Conservation (phyloP, 306 rosid species). For the Sophora flavescens region DNA sequence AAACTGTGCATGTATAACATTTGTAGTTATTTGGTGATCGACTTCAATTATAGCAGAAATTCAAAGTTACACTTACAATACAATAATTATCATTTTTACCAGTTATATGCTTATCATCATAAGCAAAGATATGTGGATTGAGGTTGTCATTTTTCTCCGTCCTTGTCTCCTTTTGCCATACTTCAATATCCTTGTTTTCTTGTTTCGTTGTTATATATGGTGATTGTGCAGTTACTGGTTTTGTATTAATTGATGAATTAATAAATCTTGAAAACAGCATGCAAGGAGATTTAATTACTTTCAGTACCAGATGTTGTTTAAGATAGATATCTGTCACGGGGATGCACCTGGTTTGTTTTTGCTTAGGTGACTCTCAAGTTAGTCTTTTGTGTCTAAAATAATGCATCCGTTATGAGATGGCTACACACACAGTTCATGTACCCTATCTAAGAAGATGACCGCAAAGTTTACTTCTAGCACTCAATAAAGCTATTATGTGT, state of each 20-base stretch:
- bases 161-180: too few species aligned
- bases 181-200: not conserved
- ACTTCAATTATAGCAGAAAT: not conserved
- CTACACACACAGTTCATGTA: too few species aligned
- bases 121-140: too few species aligned
- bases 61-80: not conserved
- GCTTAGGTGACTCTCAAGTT: not conserved
- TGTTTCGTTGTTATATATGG: not conserved
- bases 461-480: too few species aligned
- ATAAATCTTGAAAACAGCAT: not conserved
- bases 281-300: not conserved
- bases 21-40: not conserved
- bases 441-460: too few species aligned
- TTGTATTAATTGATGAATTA: not conserved
- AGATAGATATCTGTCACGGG: not conserved
- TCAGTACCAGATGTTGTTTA: not conserved
- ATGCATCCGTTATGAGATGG: too few species aligned
- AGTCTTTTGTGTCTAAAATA: too few species aligned
- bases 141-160: too few species aligned
- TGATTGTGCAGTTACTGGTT: not conserved
- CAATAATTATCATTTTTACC: too few species aligned
- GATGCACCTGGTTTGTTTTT: not conserved
- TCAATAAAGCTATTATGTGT: too few species aligned
- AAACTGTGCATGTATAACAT: too few species aligned
- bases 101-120: too few species aligned